phyloP scores from a whole-genome alignment of 768 basidiomycete species.

The Tylopilus sp. region DNA sequence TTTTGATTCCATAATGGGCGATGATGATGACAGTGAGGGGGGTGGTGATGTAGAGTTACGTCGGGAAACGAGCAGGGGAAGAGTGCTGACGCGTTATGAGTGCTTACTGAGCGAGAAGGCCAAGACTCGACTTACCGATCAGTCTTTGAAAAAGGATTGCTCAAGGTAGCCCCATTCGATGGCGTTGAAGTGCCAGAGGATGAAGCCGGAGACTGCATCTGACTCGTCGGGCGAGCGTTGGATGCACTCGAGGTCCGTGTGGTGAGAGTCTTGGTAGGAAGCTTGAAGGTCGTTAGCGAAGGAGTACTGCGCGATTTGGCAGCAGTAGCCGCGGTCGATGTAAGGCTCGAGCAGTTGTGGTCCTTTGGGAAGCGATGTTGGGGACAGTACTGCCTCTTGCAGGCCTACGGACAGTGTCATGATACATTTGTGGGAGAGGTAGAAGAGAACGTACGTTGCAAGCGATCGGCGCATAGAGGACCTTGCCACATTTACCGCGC shows the following conservation, averaged over 20 bases:
- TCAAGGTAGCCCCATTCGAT: constrained; percentile 16
- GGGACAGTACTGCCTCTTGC: constrained; percentile 69
- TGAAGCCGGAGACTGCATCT: background rate
- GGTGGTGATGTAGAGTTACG: constrained; percentile 13
- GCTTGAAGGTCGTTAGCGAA: constrained; percentile 6
- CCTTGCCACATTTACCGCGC: constrained; percentile 62
- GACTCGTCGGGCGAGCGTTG: constrained; percentile 3
- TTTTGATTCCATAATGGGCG: constrained; percentile 13
- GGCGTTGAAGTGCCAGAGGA: constrained; percentile 11
- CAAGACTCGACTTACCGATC: constrained; percentile 58
- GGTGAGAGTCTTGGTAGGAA: background rate
- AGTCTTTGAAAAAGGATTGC: constrained; percentile 41
- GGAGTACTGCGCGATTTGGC: constrained; percentile 9
- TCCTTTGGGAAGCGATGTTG: constrained; percentile 76
- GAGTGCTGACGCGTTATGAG: constrained; percentile 65
- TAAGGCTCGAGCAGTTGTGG: constrained; percentile 49
- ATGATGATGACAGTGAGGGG: background rate
- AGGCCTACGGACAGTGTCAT: constrained; percentile 46
- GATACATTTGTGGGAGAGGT: background rate
- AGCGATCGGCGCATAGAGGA: constrained; percentile 67
- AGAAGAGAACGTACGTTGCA: constrained; percentile 57
- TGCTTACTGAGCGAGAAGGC: constrained; percentile 39
- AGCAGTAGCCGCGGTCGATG: constrained; percentile 10
- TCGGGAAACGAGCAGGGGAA: constrained; percentile 22
- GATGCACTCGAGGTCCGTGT: constrained; percentile 6